Evolutionary conservation across 2,329 filamentous ascomycete genomes (phyloP).

Genomic region (Neurospora crassa): DNA sequence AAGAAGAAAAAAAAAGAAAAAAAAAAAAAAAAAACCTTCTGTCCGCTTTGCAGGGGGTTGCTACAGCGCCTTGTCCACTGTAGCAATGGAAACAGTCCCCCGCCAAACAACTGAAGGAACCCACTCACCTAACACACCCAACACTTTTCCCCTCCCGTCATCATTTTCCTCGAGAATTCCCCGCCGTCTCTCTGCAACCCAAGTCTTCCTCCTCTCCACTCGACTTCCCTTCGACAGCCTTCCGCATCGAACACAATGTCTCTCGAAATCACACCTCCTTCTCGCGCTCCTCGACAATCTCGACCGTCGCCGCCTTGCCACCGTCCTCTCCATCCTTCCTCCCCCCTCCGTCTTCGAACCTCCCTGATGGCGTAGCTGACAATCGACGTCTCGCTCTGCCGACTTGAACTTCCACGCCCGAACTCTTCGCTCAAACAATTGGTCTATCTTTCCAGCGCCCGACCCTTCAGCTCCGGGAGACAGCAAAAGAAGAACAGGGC

Average conservation of each 20-base stretch:
- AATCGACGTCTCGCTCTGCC: constrained; percentile 19
- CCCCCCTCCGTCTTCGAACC: constrained; percentile 8
- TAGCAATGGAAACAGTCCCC: neutral
- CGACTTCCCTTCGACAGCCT: neutral
- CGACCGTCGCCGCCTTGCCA: constrained; percentile 6
- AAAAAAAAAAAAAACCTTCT: neutral
- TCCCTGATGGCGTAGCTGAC: constrained; percentile 19
- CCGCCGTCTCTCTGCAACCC: neutral
- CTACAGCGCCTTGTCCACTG: neutral
- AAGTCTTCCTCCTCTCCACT: neutral
- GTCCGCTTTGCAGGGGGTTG: neutral
- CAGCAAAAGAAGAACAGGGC: constrained; percentile 23
- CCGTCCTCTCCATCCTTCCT: neutral
- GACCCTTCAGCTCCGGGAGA: constrained; percentile 23
- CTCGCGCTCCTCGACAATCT: constrained; percentile 10
- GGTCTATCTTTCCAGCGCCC: constrained; percentile 24
- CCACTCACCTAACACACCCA: neutral
- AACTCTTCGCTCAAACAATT: constrained; percentile 21
- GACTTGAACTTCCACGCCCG: constrained; percentile 21
- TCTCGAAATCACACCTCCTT: neutral
- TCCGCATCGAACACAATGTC: neutral
- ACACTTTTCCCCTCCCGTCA: neutral
- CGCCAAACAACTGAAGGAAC: no score
- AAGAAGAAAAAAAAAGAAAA: no score
- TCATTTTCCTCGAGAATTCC: neutral